These are phyloP conservation scores for Amanita subjunquillea DNA, from an alignment of 768 basidiomycete species.

Conservation along the genomic window DNA sequence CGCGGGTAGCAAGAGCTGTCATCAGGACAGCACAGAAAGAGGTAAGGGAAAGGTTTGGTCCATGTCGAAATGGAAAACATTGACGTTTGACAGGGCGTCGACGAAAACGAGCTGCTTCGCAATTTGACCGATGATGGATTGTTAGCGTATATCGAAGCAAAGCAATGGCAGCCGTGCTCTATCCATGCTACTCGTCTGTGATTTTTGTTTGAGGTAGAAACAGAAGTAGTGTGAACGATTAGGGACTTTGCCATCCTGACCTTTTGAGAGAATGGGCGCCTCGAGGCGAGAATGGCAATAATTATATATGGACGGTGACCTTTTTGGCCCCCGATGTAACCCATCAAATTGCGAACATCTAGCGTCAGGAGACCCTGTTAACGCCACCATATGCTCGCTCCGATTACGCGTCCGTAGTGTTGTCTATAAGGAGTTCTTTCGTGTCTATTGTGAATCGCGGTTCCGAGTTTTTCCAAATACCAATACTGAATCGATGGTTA, in stretches of 20 bases:
- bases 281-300: no score
- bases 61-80: not conserved
- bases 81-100: slow-evolving; percentile 24
- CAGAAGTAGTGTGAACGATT: no score
- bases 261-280: no score
- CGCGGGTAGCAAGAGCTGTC: slow-evolving; percentile 49
- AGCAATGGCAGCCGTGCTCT: slow-evolving; percentile 43
- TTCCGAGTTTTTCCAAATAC: slow-evolving; percentile 41
- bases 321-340: no score
- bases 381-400: not conserved
- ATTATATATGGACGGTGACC: no score
- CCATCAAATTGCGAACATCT: no score
- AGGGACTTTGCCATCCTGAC: no score
- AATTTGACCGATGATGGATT: slow-evolving; percentile 37
- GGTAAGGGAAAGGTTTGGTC: slow-evolving; percentile 21
- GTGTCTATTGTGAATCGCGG: slow-evolving; percentile 9
- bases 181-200: slow-evolving; percentile 20
- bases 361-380: no score
- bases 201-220: not conserved
- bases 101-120: slow-evolving; percentile 36
- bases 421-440: slow-evolving; percentile 17
- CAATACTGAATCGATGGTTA: slow-evolving; percentile 81
- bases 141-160: slow-evolving; percentile 37
- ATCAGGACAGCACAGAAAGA: slow-evolving; percentile 56
- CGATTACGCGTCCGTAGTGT: slow-evolving; percentile 27